Evolutionary conservation across 2,329 filamentous ascomycete species (phyloP).

Genomic region (Neopestalotiopsis clavispora): DNA sequence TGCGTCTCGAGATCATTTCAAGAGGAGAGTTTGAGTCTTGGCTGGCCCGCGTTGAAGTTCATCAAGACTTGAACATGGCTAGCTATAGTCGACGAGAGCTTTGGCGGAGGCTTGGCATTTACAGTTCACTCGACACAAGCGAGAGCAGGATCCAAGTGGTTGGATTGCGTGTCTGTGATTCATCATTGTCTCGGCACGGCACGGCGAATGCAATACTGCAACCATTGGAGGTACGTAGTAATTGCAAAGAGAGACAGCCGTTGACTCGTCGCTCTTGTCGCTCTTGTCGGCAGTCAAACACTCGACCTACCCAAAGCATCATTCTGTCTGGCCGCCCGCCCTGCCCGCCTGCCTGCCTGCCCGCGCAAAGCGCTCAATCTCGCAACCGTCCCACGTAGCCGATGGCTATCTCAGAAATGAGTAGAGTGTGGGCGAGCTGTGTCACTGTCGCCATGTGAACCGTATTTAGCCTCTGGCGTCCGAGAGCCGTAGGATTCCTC

Average conservation of each 20-base stretch:
- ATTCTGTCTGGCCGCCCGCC: not conserved
- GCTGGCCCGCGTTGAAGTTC: not conserved
- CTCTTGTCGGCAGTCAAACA: not conserved
- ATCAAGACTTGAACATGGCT: not conserved
- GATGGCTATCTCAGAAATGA: not conserved
- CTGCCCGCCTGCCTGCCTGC: too few species aligned
- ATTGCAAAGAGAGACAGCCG: not conserved
- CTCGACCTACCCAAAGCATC: conserved; percentile 4
- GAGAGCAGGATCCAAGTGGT: not conserved
- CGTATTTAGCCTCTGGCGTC: conserved; percentile 15
- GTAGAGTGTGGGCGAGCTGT: not conserved
- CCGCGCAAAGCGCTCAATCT: not conserved
- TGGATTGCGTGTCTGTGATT: not conserved
- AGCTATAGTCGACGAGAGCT: not conserved
- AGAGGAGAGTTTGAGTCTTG: not conserved
- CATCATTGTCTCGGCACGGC: conserved; percentile 1
- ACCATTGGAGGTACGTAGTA: not conserved
- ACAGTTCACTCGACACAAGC: not conserved
- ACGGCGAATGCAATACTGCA: not conserved
- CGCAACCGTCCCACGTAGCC: not conserved
- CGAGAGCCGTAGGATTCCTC: conserved; percentile 9
- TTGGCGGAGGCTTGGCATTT: not conserved
- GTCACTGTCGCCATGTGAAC: conserved; percentile 12
- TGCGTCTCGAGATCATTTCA: not conserved
- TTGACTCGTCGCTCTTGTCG: not conserved